These are phyloP conservation scores for Plasmodium blacklocki DNA, from an alignment of 169 alveolate species.

Conservation along the genomic window DNA sequence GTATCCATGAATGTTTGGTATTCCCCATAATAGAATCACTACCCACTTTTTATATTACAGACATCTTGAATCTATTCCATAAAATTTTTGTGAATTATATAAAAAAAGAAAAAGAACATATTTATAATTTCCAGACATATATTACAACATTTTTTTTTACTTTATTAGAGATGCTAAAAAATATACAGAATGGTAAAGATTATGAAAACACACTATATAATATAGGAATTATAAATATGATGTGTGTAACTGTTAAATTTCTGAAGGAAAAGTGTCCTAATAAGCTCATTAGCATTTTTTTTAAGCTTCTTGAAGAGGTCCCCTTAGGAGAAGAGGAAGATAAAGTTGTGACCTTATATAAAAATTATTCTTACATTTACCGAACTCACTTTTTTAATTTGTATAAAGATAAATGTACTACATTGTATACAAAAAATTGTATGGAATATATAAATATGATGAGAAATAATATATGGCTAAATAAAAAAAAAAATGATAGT, in stretches of 20 bases:
- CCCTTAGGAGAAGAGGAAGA: slow-evolving; percentile 40
- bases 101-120: slow-evolving; percentile 37
- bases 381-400: slow-evolving; percentile 53
- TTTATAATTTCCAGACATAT: slow-evolving; percentile 48
- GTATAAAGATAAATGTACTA: slow-evolving; percentile 61
- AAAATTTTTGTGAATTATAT: slow-evolving; percentile 21
- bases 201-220: slow-evolving; percentile 25
- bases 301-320: slow-evolving; percentile 46
- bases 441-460: slow-evolving; percentile 55
- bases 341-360: slow-evolving; percentile 31
- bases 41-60: neutral
- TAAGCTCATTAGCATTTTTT: slow-evolving; percentile 43
- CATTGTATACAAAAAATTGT: slow-evolving; percentile 42
- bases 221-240: slow-evolving; percentile 22
- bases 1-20: neutral
- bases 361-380: slow-evolving; percentile 50
- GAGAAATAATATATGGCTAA: neutral
- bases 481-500: slow-evolving; percentile 12
- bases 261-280: slow-evolving; percentile 18
- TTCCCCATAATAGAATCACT: slow-evolving; percentile 1
- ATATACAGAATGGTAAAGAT: slow-evolving; percentile 11
- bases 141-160: slow-evolving; percentile 22
- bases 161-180: slow-evolving; percentile 33
- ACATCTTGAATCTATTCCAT: slow-evolving; percentile 3
- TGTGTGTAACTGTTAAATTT: slow-evolving; percentile 43